Base-by-base conservation (phyloP, 176 grass and related monocot species). In the Juncus effusus region DNA sequence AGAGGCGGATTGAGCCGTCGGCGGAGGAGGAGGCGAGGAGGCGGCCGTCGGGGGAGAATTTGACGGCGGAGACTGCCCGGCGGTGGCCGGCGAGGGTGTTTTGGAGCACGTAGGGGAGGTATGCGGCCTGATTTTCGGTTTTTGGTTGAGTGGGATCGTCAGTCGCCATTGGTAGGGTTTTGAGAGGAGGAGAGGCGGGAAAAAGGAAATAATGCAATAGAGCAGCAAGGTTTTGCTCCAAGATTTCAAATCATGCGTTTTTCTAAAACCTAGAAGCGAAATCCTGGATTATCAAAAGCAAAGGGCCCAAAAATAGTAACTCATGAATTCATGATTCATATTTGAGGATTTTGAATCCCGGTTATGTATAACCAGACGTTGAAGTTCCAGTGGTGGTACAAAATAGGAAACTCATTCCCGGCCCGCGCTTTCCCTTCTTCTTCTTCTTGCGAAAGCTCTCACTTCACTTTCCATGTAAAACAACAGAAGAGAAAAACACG, bases 21-120 rank as follows among this genome's bases (percentile, higher is more conserved):
- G 85, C 85, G 50, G 93, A 89, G 36, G 85, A 85, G 19, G 93
- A 92, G 61, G 88, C 87, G 42, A 97, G 85, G 63, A 86, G 74
- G 38, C 78, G 84, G 51, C 93, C 87, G 38, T 88, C 77, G 4
- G 93, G 93, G 52, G 93, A 91, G 80, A 97, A 97, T 76, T 91
- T 91, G 10, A 89, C 85, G 16, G 88, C 75, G 44, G 93, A 91
- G 15, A 89, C 60, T 10, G 88, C 85, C 55, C 82, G 79, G 10
- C 77, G 76, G 75, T 91, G 93, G 9, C 85, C 88, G 0, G 56
- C 10, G 28, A 97, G 79, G 9, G 93, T 92, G 16, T 56, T 65
- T n/a, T 81, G 70, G 8, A 91, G 88, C 54, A 66, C 69, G 77
- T 96, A 96, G 0, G 85, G 82, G 15, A 52, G 80, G 44, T 76